phyloP scores from a whole-genome alignment of 768 basidiomycete genomes.

The Pleurotus eryngii region DNA sequence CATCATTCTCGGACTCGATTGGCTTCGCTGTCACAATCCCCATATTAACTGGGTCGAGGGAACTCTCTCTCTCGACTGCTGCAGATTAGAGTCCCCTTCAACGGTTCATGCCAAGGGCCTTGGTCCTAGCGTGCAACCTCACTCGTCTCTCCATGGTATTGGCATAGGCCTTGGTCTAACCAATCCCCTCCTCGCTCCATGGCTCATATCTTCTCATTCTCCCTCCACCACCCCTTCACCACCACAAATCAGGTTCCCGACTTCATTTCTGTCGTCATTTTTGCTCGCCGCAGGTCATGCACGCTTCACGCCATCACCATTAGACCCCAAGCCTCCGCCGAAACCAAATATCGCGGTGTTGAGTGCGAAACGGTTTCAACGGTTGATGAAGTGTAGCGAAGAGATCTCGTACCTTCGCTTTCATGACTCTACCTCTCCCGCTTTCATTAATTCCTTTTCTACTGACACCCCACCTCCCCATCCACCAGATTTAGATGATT shows the following conservation, averaged over 20 bases:
- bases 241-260: background rate
- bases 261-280: background rate
- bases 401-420: background rate
- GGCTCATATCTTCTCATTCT: background rate
- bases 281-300: background rate
- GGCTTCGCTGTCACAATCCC: too few species aligned
- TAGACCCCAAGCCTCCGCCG: background rate
- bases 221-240: background rate
- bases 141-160: constrained; percentile 4
- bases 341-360: background rate
- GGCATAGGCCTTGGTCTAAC: constrained; percentile 20
- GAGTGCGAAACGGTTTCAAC: background rate
- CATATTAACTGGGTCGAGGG: too few species aligned
- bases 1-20: too few species aligned
- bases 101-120: too few species aligned
- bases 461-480: too few species aligned
- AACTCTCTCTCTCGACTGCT: constrained; percentile 11
- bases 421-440: background rate
- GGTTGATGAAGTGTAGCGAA: background rate
- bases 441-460: background rate
- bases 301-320: too few species aligned
- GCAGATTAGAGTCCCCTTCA: constrained; percentile 11
- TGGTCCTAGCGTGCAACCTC: background rate
- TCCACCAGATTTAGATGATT: background rate
- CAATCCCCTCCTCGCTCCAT: constrained; percentile 1